Evolutionary conservation across 495 filamentous ascomycete species (phyloP).

Genomic region (Penicillium fimorum): DNA sequence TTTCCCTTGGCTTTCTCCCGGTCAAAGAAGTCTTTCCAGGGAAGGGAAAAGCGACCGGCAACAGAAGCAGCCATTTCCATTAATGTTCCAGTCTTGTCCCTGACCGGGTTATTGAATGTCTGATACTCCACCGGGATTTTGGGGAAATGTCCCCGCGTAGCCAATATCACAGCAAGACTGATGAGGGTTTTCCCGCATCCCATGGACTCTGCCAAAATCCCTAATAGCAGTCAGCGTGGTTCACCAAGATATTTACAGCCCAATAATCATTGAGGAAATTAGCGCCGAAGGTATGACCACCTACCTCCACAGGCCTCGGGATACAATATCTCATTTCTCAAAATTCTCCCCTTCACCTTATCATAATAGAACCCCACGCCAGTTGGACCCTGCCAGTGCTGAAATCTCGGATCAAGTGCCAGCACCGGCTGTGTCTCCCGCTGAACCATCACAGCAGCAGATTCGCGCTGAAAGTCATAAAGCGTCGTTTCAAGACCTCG

Average conservation of each 20-base stretch:
- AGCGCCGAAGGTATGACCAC: background rate
- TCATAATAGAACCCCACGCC: constrained; percentile 72
- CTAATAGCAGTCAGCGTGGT: constrained; percentile 13
- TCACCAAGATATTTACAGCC: background rate
- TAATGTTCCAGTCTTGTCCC: constrained; percentile 50
- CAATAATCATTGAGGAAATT: background rate
- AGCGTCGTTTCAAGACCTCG: constrained; percentile 64
- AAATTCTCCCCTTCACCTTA: constrained; percentile 55
- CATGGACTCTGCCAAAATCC: constrained; percentile 59
- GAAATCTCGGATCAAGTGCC: constrained; percentile 72
- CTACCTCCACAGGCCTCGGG: constrained; percentile 71
- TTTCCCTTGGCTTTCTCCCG: constrained; percentile 31
- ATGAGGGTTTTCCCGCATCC: constrained; percentile 86
- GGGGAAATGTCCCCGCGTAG: constrained; percentile 69
- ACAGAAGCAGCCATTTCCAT: constrained; percentile 71
- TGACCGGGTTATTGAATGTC: constrained; percentile 37
- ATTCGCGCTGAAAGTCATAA: constrained; percentile 77
- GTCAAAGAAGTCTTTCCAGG: constrained; percentile 65
- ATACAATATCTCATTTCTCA: constrained; percentile 65
- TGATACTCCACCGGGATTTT: constrained; percentile 62
- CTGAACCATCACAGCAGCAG: constrained; percentile 83
- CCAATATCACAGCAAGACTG: constrained; percentile 76
- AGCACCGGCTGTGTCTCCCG: constrained; percentile 65
- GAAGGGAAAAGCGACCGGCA: constrained; percentile 60
- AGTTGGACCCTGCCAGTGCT: constrained; percentile 53